Evolutionary conservation across 1,284 basidiomycete species (phyloP).

Genomic region (Ceratobasidium sp.): DNA sequence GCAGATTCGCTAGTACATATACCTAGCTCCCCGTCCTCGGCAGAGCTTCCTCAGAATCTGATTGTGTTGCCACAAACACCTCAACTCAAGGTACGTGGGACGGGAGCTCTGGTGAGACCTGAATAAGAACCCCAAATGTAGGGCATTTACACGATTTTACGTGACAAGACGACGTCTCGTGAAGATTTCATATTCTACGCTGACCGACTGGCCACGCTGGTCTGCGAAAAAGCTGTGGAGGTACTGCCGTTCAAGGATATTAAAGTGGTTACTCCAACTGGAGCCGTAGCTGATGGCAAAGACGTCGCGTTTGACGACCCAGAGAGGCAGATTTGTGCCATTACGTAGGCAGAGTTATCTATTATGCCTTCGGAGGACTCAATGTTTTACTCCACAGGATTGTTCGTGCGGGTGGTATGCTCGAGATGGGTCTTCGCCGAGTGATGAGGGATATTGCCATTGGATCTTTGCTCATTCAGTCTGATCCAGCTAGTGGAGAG

Average conservation of each 20-base stretch:
- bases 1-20: conserved; percentile 42
- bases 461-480: conserved; percentile 86
- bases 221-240: conserved; percentile 86
- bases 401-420: conserved; percentile 69
- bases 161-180: conserved; percentile 70
- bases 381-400: conserved; percentile 5
- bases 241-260: conserved; percentile 75
- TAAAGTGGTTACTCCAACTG: conserved; percentile 72
- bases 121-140: conserved; percentile 47
- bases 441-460: conserved; percentile 88
- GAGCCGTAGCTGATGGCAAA: conserved; percentile 65
- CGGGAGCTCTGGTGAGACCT: not conserved
- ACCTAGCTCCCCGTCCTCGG: conserved; percentile 9
- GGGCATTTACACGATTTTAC: conserved; percentile 88
- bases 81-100: conserved; percentile 70
- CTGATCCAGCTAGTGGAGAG: conserved; percentile 83
- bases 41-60: conserved; percentile 54
- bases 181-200: conserved; percentile 91
- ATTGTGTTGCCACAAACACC: conserved; percentile 78
- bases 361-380: not conserved
- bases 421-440: conserved; percentile 88
- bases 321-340: conserved; percentile 23
- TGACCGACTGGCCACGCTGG: conserved; percentile 82
- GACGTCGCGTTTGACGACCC: conserved; percentile 55
- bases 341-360: conserved; percentile 60